phyloP scores from a whole-genome alignment of 306 rosid genomes.

The Coriaria nepalensis region DNA sequence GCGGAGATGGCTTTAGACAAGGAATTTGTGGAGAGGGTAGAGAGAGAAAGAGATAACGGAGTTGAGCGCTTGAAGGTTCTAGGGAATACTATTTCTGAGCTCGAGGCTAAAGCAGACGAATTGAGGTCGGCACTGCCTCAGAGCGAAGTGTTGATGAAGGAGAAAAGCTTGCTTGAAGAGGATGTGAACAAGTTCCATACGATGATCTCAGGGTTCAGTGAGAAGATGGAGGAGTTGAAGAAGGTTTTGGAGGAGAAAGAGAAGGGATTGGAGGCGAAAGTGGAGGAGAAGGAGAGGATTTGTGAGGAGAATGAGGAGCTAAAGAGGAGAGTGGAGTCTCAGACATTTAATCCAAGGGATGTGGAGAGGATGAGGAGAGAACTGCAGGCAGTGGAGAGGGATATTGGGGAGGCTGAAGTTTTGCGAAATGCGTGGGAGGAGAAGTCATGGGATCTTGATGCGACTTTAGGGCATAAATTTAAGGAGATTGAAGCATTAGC shows the following conservation, averaged over 20 bases:
- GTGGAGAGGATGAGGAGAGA: conserved; percentile 90
- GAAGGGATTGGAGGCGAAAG: conserved; percentile 48
- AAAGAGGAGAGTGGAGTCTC: conserved; percentile 50
- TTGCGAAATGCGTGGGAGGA: conserved; percentile 70
- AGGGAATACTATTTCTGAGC: conserved; percentile 7
- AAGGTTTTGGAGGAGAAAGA: conserved; percentile 43
- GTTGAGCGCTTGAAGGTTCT: conserved; percentile 19
- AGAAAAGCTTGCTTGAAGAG: conserved; percentile 39
- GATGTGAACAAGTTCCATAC: conserved; percentile 63
- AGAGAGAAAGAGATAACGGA: conserved; percentile 25
- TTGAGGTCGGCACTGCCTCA: conserved; percentile 33
- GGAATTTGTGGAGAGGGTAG: conserved; percentile 27
- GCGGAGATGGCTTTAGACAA: conserved; percentile 38
- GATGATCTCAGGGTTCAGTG: conserved; percentile 33
- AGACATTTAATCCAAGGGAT: conserved; percentile 58
- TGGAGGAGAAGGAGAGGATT: conserved; percentile 30
- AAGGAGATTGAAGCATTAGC: conserved; percentile 60
- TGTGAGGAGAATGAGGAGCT: conserved; percentile 57
- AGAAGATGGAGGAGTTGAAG: conserved; percentile 28
- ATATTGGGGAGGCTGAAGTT: conserved; percentile 49
- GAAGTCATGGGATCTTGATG: conserved; percentile 60
- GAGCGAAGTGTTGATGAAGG: conserved; percentile 53
- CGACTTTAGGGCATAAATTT: conserved; percentile 29
- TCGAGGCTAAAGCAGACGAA: conserved; percentile 29
- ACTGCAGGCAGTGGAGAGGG: conserved; percentile 80